Evolutionary conservation across 345 rosid genomes (phyloP), one percentile per base, ranked within the genome.

Genomic region (Eucalyptus brandiana): DNA sequence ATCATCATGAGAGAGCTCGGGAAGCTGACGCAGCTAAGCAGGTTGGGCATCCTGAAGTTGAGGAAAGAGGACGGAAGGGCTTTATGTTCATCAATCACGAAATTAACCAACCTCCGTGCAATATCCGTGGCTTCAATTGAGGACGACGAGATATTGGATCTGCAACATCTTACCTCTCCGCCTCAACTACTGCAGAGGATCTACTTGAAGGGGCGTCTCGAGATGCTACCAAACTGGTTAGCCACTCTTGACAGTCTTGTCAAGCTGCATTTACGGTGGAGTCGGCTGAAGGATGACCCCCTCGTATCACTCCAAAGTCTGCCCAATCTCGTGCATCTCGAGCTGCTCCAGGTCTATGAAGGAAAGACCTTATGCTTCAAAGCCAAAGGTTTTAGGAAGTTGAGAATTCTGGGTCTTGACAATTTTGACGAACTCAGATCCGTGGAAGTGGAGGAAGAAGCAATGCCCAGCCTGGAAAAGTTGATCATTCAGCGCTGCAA

Each of bases 301-400:
- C 91, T 93, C 3, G 28, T 65, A 54, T 60, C 88, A 87, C 91
- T 93, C 67, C 92, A 90, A 87, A 80, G 58, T 30, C 87, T 93
- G 53, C 92, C 93, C 32, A 93, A 92, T 53, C 92, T 93, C 18
- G 89, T 91, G 30, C 93, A 91, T 86, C 93, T 93, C 7, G 94
- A 92, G 87, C 60, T 93, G 48, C 91, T 89, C 13, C 89, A 91
- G 50, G 92, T 90, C 47, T 91, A 88, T 49, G 62, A 87, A 40
- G 92, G 94, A 44, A 86, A 89, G 21, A 62, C 88, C 17, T 56
- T 93, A 67, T 24, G 60, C 65, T 93, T 93, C 67, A 81, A 80
- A 49, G 83, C 87, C 21, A 89, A 89, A n/a, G 93, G 93, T 12
- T 93, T 93, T 60, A 37, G 14, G 90, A 91, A 91, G 88, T 93